These are phyloP conservation scores for Xylariaceae sp. DNA, from an alignment of 2,329 filamentous ascomycete species.

Conservation along the genomic window DNA sequence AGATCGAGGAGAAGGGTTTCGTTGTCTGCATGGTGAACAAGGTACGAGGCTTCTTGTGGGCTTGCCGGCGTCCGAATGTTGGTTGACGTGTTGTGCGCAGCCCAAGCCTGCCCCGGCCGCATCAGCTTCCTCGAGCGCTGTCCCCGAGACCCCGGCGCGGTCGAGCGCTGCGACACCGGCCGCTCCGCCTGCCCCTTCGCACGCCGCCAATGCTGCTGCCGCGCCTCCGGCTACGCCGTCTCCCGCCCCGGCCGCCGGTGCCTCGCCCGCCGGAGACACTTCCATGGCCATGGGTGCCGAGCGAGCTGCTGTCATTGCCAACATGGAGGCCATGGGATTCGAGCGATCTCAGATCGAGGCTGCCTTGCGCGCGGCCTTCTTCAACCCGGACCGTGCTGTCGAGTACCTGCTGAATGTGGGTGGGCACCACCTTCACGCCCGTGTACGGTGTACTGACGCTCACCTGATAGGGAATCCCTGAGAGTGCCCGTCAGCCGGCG, in stretches of 20 bases:
- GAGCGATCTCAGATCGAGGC: constrained; percentile 79
- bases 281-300: constrained; percentile 81
- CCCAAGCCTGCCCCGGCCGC: constrained; percentile 59
- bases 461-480: constrained; percentile 71
- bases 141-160: constrained; percentile 55
- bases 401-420: constrained; percentile 86
- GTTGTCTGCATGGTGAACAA: constrained; percentile 98
- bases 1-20: constrained; percentile 98
- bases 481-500: constrained; percentile 68
- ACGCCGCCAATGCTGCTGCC: constrained; percentile 36
- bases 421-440: background rate
- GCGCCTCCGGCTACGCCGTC: constrained; percentile 47
- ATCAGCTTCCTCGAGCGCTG: constrained; percentile 53
- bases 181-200: constrained; percentile 42
- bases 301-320: constrained; percentile 72
- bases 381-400: constrained; percentile 93
- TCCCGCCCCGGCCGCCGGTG: constrained; percentile 42
- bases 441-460: constrained; percentile 1
- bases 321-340: constrained; percentile 98
- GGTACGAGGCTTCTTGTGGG: too few species aligned
- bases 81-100: constrained; percentile 31
- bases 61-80: background rate
- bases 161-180: constrained; percentile 43
- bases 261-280: constrained; percentile 57
- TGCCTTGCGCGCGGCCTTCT: constrained; percentile 93